These are phyloP conservation scores for Vaccinium darrowii DNA, from an alignment of 148 eudicot genomes.

Conservation along the genomic window DNA sequence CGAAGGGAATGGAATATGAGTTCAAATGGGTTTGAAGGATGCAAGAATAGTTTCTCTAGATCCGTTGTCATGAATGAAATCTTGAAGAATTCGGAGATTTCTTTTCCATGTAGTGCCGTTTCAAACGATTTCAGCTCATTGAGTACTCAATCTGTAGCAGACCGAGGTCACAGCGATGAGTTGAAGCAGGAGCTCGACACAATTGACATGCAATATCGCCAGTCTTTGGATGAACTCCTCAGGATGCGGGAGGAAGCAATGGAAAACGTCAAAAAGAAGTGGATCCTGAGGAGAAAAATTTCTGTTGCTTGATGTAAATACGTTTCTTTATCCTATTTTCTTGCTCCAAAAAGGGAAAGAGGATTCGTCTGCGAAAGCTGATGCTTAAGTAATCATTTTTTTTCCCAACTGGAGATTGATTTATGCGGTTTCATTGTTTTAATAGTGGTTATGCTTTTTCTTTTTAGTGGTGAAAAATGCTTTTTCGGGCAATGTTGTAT, in stretches of 20 bases:
- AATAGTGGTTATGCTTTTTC: not conserved
- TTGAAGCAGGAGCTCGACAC: constrained; percentile 60
- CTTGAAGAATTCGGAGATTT: constrained; percentile 24
- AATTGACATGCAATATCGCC: constrained; percentile 52
- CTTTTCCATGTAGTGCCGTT: constrained; percentile 25
- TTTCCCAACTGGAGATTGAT: not conserved
- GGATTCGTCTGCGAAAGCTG: not conserved
- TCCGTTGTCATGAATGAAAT: constrained; percentile 22
- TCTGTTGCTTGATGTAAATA: constrained; percentile 31
- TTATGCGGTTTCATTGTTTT: not conserved
- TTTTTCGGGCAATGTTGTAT: not conserved
- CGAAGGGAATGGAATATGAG: constrained; percentile 18
- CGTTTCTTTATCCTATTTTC: not conserved
- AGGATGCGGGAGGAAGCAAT: constrained; percentile 57
- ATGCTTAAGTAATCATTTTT: not conserved
- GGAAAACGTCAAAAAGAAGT: constrained; percentile 55
- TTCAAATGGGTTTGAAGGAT: constrained; percentile 26
- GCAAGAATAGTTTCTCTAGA: constrained; percentile 13
- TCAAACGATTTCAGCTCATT: constrained; percentile 40
- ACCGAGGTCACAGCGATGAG: constrained; percentile 35
- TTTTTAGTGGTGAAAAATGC: not conserved
- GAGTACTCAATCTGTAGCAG: constrained; percentile 27
- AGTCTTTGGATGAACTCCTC: constrained; percentile 45
- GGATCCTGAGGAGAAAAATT: constrained; percentile 42
- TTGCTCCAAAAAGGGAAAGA: not conserved